Conservation (phyloP, 768 basidiomycete species). For the Lentinula sp. region DNA sequence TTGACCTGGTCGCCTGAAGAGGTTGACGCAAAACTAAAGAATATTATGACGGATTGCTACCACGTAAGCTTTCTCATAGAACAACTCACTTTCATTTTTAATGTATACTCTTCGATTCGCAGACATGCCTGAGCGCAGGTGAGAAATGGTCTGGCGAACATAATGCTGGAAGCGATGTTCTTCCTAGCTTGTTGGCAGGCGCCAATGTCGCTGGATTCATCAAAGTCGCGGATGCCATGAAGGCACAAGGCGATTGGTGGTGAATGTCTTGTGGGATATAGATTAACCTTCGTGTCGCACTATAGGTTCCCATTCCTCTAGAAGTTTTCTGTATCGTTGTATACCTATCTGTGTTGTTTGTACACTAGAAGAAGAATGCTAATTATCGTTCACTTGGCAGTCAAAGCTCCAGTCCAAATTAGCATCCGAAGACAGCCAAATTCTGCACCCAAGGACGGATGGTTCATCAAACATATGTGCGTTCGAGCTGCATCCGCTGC, state of each 20-base stretch:
- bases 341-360: no score
- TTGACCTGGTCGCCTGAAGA: slow-evolving; percentile 56
- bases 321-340: no score
- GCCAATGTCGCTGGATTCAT: slow-evolving; percentile 73
- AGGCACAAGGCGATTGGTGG: slow-evolving; percentile 74
- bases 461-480: no score
- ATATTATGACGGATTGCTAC: slow-evolving; percentile 67
- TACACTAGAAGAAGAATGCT: no score
- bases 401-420: no score
- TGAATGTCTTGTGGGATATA: slow-evolving; percentile 18
- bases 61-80: slow-evolving; percentile 19
- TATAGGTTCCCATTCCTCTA: no score
- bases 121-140: slow-evolving; percentile 53
- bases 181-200: slow-evolving; percentile 52
- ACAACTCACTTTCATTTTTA: neutral
- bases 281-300: no score
- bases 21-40: slow-evolving; percentile 63
- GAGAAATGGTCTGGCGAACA: slow-evolving; percentile 50
- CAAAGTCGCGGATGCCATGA: slow-evolving; percentile 69
- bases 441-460: no score
- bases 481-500: no score
- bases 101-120: neutral
- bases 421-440: no score
- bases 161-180: slow-evolving; percentile 22
- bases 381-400: no score